Evolutionary conservation across 768 basidiomycete species (phyloP), one percentile per base, ranked within the genome.

Genomic region (Fomitopsis pulvina): DNA sequence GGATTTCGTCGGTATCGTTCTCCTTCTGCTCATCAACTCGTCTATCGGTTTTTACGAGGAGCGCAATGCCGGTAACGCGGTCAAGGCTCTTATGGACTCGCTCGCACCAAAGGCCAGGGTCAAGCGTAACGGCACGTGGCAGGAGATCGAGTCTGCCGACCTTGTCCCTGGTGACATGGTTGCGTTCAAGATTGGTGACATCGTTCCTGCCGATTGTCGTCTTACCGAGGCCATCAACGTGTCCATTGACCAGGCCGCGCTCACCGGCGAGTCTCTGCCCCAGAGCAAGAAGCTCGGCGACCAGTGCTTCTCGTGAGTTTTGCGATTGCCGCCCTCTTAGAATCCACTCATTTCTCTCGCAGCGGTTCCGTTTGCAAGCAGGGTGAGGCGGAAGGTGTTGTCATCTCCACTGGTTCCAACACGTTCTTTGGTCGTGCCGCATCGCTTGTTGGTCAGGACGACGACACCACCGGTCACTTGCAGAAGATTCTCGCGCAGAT

Each of bases 71-170:
- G 95, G 95, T 69, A 96, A 97, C 69, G 95, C 95, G 21, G 95
- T 98, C 74, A 96, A 95, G 74, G 95, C 95, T 2, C 87, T 98
- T 53, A 98, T 98, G 95, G 95, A 98, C 65, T 96, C 95, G 1
- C 88, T 98, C 52, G 94, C 94, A 3, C 94, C 94, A 64, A 97
- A 98, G 73, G 94, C 92, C 27, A 89, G 87, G 70, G 90, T 91
- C 65, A 91, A 81, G 74, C 93, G 94, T 50, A 77, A 77, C 52
- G 88, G 88, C 52, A 61, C 61, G 30, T 97, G 95, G 95, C 63
- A 69, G 18, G 95, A 97, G 68, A 87, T 97, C 56, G 95, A 98
- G 63, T 93, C 92, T 0, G 60, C 92, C 29, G 78, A 74, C 29
- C 82, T 98, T 46, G 92, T 96, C 30, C 95, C 95, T 43, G 95